Evolutionary conservation across 208 protist species (phyloP).

Genomic region (Trypanosoma cruzi): DNA sequence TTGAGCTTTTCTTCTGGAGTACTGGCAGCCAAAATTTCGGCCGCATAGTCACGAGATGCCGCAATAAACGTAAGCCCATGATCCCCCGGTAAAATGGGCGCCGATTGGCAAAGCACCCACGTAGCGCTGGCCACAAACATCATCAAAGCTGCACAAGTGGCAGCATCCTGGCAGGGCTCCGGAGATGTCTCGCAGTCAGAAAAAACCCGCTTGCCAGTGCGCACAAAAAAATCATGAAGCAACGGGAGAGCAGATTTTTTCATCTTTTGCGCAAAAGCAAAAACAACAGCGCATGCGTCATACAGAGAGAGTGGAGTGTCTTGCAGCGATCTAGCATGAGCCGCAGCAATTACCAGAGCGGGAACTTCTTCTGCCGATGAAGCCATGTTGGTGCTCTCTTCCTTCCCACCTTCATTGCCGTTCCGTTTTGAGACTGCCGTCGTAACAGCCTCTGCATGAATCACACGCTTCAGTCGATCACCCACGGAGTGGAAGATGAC

Average conservation of each 20-base stretch:
- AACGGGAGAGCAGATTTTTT: constrained; percentile 21
- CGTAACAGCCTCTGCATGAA: constrained; percentile 23
- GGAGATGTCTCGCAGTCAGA: neutral
- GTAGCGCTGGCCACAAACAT: constrained; percentile 30
- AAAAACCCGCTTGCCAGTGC: constrained; percentile 19
- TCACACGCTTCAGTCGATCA: constrained; percentile 32
- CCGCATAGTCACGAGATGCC: constrained; percentile 8
- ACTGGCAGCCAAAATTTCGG: neutral
- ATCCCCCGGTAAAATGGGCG: neutral
- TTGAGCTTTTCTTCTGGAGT: neutral
- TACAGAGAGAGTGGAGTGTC: constrained; percentile 24
- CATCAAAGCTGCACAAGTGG: constrained; percentile 9
- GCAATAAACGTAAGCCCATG: constrained; percentile 17
- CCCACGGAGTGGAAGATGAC: constrained; percentile 24
- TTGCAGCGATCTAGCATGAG: constrained; percentile 13
- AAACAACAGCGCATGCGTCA: constrained; percentile 28
- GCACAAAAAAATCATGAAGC: constrained; percentile 29
- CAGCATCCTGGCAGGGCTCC: neutral
- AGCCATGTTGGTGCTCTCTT: neutral
- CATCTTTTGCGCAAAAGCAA: constrained; percentile 28
- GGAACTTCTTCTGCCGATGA: neutral
- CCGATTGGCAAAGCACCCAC: neutral
- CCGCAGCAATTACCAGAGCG: constrained; percentile 11
- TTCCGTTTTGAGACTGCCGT: neutral
- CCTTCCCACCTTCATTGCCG: neutral